Conservation (phyloP, 352 stramenopile species). For the Phytophthora pini region DNA sequence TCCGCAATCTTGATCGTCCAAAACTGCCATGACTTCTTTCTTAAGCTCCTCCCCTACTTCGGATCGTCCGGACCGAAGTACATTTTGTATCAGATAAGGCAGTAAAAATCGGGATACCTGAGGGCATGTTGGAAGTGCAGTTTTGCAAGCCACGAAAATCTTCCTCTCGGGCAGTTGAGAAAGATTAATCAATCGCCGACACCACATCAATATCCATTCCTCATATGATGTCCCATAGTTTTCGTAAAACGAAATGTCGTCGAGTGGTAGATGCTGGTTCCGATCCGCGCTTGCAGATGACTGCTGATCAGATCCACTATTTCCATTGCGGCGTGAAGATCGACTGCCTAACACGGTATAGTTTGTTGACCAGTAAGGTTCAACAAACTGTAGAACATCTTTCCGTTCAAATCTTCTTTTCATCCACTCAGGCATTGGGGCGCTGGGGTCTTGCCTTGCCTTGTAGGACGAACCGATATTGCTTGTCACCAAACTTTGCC, state of each 20-base stretch:
- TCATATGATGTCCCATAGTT: conserved; percentile 78
- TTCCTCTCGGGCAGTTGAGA: conserved; percentile 86
- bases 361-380: conserved; percentile 91
- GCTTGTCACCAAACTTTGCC: conserved; percentile 48
- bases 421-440: conserved; percentile 84
- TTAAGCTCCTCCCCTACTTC: conserved; percentile 79
- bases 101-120: conserved; percentile 84
- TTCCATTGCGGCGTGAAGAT: conserved; percentile 23
- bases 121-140: conserved; percentile 64
- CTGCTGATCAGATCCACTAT: conserved; percentile 14
- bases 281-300: conserved; percentile 30
- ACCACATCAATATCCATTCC: conserved; percentile 86
- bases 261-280: conserved; percentile 24
- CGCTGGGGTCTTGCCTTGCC: conserved; percentile 14
- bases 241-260: conserved; percentile 79
- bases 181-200: conserved; percentile 72
- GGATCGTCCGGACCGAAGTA: conserved; percentile 67
- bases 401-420: conserved; percentile 85
- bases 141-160: conserved; percentile 79
- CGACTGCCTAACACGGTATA: conserved; percentile 56
- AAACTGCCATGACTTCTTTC: conserved; percentile 80
- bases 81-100: conserved; percentile 88
- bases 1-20: conserved; percentile 73
- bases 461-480: conserved; percentile 26
- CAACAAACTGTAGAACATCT: conserved; percentile 87